Percentiles rank a stretch among this genome's conserved stretches.
These are phyloP conservation scores for Cinchona pubescens DNA, from an alignment of 257 asterid species.

Conservation along the genomic window DNA sequence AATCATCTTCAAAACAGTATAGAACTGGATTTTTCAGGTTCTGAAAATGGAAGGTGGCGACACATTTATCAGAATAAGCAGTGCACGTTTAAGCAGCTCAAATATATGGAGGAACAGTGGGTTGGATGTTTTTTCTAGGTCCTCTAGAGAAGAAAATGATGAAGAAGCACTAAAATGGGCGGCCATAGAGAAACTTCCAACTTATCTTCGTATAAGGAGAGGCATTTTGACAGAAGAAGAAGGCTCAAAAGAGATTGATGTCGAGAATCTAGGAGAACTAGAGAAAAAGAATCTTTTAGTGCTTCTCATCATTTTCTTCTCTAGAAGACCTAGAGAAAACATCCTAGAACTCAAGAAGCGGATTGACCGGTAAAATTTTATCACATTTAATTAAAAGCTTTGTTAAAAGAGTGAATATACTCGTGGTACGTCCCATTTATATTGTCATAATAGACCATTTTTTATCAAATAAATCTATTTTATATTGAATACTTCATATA, in stretches of 20 bases:
- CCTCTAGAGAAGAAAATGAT: conserved; percentile 25
- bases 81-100: conserved; percentile 25
- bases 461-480: no score
- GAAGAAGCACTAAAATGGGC: conserved; percentile 42
- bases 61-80: conserved; percentile 8
- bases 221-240: conserved; percentile 29
- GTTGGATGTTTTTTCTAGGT: conserved; percentile 27
- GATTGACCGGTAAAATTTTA: conserved; percentile 25
- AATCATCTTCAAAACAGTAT: not conserved
- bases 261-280: conserved; percentile 26
- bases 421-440: no score
- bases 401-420: not conserved
- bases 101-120: conserved; percentile 28
- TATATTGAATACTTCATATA: no score
- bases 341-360: conserved; percentile 33
- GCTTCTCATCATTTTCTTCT: no score
- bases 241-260: conserved; percentile 30
- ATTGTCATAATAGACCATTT: no score
- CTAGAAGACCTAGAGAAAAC: no score
- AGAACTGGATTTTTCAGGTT: not conserved
- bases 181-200: conserved; percentile 36
- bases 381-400: not conserved
- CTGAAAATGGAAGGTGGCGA: conserved; percentile 23
- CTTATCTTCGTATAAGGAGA: conserved; percentile 27
- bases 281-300: conserved; percentile 28